Percentiles rank a stretch among this genome's conserved stretches.
These are phyloP conservation scores for Talaromyces pinophilus DNA, from an alignment of 2,329 filamentous ascomycete species.

Conservation along the genomic window DNA sequence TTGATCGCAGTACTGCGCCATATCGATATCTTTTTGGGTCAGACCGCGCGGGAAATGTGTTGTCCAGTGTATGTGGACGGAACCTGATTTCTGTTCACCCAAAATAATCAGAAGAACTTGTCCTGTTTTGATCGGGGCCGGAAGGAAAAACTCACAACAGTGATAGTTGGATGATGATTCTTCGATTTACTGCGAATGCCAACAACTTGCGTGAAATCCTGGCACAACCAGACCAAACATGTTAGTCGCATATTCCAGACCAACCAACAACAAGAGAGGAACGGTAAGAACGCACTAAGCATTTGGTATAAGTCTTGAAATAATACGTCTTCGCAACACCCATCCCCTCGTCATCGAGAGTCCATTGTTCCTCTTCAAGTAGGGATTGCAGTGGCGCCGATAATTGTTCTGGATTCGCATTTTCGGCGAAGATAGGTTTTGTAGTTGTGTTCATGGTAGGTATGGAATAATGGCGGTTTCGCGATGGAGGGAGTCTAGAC, in stretches of 20 bases:
- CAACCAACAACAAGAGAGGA: not conserved
- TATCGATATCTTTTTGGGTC: slow-evolving; percentile 38
- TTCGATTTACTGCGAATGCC: slow-evolving; percentile 40
- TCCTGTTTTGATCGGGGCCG: no score
- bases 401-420: slow-evolving; percentile 32
- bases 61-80: slow-evolving; percentile 44
- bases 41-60: slow-evolving; percentile 44
- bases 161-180: slow-evolving; percentile 45
- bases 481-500: not conserved
- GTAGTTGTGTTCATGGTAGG: not conserved
- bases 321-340: slow-evolving; percentile 42
- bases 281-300: slow-evolving; percentile 32
- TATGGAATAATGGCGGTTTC: not conserved
- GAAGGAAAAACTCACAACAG: slow-evolving; percentile 34
- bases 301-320: slow-evolving; percentile 44
- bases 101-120: not conserved
- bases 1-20: slow-evolving; percentile 43
- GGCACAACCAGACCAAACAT: not conserved
- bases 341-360: slow-evolving; percentile 36
- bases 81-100: slow-evolving; percentile 31
- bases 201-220: slow-evolving; percentile 43
- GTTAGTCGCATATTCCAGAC: not conserved
- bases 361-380: slow-evolving; percentile 35
- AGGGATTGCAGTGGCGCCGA: slow-evolving; percentile 30
- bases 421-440: slow-evolving; percentile 31